A percentile compares a stretch with the other conserved stretches of the same genome.
These are phyloP conservation scores for Leccinum sublutescens DNA, from an alignment of 768 basidiomycete species.

Conservation along the genomic window DNA sequence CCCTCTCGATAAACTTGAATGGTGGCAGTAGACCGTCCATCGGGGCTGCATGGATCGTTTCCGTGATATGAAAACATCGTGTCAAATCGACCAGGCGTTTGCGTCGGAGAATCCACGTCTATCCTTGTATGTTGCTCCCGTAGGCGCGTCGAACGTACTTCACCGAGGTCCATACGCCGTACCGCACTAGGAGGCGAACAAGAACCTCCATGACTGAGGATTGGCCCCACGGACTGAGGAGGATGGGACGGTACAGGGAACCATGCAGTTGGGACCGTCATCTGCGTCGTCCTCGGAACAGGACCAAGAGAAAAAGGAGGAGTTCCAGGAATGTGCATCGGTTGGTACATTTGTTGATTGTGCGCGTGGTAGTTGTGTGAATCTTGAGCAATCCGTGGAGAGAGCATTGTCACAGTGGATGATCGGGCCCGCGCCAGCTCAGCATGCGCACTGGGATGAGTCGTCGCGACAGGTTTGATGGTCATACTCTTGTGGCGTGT, in stretches of 20 bases:
- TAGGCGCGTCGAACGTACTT: constrained; percentile 38
- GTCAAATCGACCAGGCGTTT: constrained; percentile 48
- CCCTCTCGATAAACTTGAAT: constrained; percentile 26
- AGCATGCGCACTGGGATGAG: constrained; percentile 15
- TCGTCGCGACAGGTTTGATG: constrained; percentile 22
- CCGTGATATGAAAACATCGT: constrained; percentile 30
- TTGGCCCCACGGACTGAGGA: constrained; percentile 14
- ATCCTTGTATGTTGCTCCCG: constrained; percentile 40
- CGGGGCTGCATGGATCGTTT: constrained; percentile 16
- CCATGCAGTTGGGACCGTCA: constrained; percentile 15
- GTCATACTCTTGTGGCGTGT: constrained; percentile 34
- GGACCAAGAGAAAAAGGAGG: constrained; percentile 12
- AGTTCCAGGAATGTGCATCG: constrained; percentile 27
- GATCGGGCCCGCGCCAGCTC: constrained; percentile 28
- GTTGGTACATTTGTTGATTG: constrained; percentile 33
- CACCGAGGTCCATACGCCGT: constrained; percentile 3
- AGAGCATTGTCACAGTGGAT: constrained; percentile 29
- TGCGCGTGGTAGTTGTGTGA: constrained; percentile 33
- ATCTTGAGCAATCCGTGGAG: constrained; percentile 25
- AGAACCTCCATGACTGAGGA: constrained; percentile 11
- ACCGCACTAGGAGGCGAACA: constrained; percentile 14
- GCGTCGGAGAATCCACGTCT: constrained; percentile 35
- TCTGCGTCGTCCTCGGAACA: constrained; percentile 3
- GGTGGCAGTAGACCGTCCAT: constrained; percentile 8
- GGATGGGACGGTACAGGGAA: constrained; percentile 13